These are phyloP conservation scores for Emmonsiellopsis sp. DNA, from an alignment of 2,329 filamentous ascomycete species.

Conservation along the genomic window DNA sequence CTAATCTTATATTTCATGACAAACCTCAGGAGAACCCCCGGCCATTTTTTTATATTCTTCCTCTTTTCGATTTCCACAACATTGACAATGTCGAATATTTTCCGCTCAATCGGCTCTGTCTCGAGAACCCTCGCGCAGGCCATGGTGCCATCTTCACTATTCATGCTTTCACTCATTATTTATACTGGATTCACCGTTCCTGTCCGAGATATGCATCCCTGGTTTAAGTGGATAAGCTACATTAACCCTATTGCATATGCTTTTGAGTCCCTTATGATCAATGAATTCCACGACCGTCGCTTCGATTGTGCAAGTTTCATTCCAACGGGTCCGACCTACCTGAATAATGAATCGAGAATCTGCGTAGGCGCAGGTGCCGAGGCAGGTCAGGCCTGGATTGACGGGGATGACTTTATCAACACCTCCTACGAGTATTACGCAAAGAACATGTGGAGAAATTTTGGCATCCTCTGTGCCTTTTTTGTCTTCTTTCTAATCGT, in stretches of 20 bases:
- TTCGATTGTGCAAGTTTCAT: slow-evolving; percentile 45
- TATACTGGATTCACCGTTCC: slow-evolving; percentile 41
- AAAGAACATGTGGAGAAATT: slow-evolving; percentile 57
- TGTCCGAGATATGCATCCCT: slow-evolving; percentile 60
- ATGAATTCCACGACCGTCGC: slow-evolving; percentile 64
- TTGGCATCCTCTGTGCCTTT: slow-evolving; percentile 56
- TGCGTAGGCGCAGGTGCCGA: slow-evolving; percentile 51
- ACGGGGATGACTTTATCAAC: slow-evolving; percentile 50
- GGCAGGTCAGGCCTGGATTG: slow-evolving; percentile 43
- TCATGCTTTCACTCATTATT: slow-evolving; percentile 37
- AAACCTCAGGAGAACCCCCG: slow-evolving; percentile 62
- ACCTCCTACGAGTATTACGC: slow-evolving; percentile 48
- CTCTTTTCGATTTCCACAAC: slow-evolving; percentile 66
- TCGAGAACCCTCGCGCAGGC: slow-evolving; percentile 69
- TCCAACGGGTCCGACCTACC: slow-evolving; percentile 33
- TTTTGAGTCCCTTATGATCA: slow-evolving; percentile 73
- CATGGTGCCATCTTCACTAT: slow-evolving; percentile 45
- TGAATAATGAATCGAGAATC: slow-evolving; percentile 27
- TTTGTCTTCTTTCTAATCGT: slow-evolving; percentile 37
- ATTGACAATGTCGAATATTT: slow-evolving; percentile 75
- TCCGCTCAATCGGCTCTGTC: slow-evolving; percentile 66
- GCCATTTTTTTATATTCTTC: slow-evolving; percentile 76
- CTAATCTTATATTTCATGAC: slow-evolving; percentile 79
- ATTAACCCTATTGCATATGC: slow-evolving; percentile 70
- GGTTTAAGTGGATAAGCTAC: slow-evolving; percentile 78